A percentile compares a stretch with the other conserved stretches of the same genome.
phyloP scores from a whole-genome alignment of 495 filamentous ascomycete species.

The Xylaria curta region DNA sequence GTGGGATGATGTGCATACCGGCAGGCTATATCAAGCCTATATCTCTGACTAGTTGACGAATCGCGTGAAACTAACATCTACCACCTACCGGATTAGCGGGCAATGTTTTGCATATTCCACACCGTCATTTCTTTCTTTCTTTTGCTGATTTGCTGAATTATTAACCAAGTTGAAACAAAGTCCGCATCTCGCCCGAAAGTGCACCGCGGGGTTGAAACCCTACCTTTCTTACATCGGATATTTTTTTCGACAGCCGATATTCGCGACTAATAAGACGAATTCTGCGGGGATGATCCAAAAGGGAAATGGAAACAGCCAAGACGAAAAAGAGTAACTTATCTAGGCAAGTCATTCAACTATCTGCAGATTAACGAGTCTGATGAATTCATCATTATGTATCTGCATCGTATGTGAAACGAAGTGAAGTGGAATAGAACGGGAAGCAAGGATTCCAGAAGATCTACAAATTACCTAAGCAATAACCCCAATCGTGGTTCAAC shows the following conservation, averaged over 20 bases:
- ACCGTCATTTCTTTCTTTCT: background rate
- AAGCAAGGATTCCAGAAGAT: background rate
- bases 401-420: background rate
- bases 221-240: background rate
- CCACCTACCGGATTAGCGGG: slow-evolving; percentile 15
- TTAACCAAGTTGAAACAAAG: slow-evolving; percentile 17
- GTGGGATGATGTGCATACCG: slow-evolving; percentile 20
- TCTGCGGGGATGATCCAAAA: slow-evolving; percentile 2
- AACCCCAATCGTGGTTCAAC: too few relatives aligned
- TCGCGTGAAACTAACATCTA: background rate
- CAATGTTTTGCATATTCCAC: background rate
- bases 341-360: background rate
- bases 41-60: background rate
- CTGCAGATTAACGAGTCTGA: background rate
- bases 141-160: background rate
- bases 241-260: slow-evolving; percentile 10
- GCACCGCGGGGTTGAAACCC: background rate
- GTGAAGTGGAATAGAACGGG: background rate
- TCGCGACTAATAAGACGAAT: slow-evolving; percentile 13
- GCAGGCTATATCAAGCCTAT: background rate
- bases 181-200: background rate
- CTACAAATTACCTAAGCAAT: background rate
- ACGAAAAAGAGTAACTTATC: background rate
- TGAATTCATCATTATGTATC: background rate
- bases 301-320: background rate